phyloP scores from a whole-genome alignment of 2,329 filamentous ascomycete species.

The Talaromyces sp. region DNA sequence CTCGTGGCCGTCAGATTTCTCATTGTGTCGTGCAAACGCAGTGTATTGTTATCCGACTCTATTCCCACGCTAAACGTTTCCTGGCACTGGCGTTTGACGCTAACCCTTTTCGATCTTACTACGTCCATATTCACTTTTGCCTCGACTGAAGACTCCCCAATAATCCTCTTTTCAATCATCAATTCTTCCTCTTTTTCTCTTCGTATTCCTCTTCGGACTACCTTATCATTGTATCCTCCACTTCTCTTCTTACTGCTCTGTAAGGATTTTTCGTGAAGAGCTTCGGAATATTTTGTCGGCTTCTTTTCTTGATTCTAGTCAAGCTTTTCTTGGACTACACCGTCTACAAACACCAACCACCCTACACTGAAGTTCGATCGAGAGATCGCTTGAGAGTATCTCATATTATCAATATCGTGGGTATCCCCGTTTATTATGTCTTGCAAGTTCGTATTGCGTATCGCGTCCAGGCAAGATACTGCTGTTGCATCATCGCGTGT shows the following conservation, averaged over 20 bases:
- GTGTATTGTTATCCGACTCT: neutral
- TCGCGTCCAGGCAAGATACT: neutral
- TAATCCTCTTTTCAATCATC: neutral
- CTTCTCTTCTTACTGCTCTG: neutral
- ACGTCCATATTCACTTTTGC: conserved; percentile 8
- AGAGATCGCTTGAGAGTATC: neutral
- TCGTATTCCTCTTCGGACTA: neutral
- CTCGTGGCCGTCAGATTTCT: neutral
- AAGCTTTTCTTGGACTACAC: neutral
- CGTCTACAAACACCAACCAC: neutral
- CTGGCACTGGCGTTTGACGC: conserved; percentile 2
- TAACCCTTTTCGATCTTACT: conserved; percentile 2
- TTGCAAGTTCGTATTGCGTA: neutral
- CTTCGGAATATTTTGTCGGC: neutral
- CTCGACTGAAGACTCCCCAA: neutral
- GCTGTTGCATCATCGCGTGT: neutral
- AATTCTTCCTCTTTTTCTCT: neutral
- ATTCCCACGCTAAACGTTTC: neutral
- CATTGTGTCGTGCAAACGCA: neutral
- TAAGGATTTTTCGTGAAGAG: neutral
- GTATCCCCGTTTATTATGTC: neutral
- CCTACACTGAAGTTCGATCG: neutral
- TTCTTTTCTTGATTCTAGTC: neutral
- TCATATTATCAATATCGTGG: neutral
- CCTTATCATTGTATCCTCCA: neutral